phyloP scores from a whole-genome alignment of 179 eudicot genomes.

The Dionaea muscipula region DNA sequence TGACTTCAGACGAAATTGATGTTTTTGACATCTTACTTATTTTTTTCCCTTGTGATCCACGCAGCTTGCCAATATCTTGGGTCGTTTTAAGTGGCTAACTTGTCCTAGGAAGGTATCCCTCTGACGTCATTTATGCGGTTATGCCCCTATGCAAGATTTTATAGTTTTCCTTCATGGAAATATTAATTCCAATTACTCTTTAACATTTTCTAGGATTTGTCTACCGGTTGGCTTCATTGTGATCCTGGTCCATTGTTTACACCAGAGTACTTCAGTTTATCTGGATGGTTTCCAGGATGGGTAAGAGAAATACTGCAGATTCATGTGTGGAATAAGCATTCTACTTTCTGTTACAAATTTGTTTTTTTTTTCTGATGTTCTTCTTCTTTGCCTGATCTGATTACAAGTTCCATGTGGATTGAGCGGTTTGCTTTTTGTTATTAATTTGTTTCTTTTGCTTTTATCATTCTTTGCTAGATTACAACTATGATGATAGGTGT shows the following conservation, averaged over 20 bases:
- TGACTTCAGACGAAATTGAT: too few species aligned
- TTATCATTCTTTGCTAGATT: too few species aligned
- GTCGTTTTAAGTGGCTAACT: conserved; percentile 80
- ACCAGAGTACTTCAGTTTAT: conserved; percentile 54
- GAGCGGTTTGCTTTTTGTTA: too few species aligned
- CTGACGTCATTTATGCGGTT: conserved; percentile 1
- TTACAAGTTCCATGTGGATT: too few species aligned
- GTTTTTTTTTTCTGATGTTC: background rate
- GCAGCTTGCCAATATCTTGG: conserved; percentile 82
- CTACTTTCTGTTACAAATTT: background rate
- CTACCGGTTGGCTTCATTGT: conserved; percentile 97
- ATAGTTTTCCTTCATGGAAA: background rate
- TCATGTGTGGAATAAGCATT: background rate
- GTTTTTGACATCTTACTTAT: too few species aligned
- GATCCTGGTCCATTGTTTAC: conserved; percentile 79
- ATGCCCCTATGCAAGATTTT: background rate
- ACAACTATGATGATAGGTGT: too few species aligned
- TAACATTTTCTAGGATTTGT: conserved; percentile 47
- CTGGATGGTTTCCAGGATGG: conserved; percentile 56
- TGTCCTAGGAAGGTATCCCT: conserved; percentile 77
- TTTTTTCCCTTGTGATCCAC: conserved; percentile 5
- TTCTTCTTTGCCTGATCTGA: background rate
- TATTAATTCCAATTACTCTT: background rate
- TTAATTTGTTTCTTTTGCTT: too few species aligned
- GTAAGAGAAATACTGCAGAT: conserved; percentile 24